Conservation (phyloP, 768 basidiomycete genomes). For the Cystobasidium ongulense region DNA sequence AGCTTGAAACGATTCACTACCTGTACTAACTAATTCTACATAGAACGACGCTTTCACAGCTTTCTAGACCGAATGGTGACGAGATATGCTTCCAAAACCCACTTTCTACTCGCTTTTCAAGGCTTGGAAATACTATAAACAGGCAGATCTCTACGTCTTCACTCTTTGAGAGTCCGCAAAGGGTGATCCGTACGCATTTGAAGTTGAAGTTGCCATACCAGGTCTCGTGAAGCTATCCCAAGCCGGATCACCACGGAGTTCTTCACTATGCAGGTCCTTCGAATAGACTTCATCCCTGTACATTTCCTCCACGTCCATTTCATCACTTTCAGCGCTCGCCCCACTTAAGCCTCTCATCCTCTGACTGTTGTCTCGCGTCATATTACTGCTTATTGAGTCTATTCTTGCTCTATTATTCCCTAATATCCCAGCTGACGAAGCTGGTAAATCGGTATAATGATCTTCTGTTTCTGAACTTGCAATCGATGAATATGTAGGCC, state of each 20-base stretch:
- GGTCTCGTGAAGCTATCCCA: slow-evolving; percentile 3
- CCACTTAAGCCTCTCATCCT: not conserved
- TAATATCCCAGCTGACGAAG: slow-evolving; percentile 20
- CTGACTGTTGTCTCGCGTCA: not conserved
- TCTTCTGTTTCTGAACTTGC: slow-evolving; percentile 23
- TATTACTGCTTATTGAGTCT: not conserved
- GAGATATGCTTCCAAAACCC: no score
- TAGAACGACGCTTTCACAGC: not conserved
- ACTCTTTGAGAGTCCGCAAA: slow-evolving; percentile 29
- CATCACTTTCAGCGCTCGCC: not conserved
- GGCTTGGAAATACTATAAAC: not conserved
- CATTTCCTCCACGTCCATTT: slow-evolving; percentile 24
- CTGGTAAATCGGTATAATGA: slow-evolving; percentile 29
- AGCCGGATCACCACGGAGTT: not conserved
- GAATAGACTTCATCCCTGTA: not conserved
- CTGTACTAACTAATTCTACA: not conserved
- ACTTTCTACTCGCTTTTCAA: not conserved
- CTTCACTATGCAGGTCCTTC: not conserved
- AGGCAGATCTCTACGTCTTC: not conserved
- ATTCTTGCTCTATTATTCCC: not conserved
- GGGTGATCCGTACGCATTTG: slow-evolving; percentile 9
- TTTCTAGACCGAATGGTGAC: not conserved
- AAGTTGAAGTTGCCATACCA: slow-evolving; percentile 4
- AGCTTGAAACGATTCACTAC: not conserved
- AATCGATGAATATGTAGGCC: slow-evolving; percentile 12